Percentiles rank a stretch among this genome's conserved stretches.
Evolutionary conservation across 805 yeast genomes (phyloP).

Genomic region (Spathaspora sp.): DNA sequence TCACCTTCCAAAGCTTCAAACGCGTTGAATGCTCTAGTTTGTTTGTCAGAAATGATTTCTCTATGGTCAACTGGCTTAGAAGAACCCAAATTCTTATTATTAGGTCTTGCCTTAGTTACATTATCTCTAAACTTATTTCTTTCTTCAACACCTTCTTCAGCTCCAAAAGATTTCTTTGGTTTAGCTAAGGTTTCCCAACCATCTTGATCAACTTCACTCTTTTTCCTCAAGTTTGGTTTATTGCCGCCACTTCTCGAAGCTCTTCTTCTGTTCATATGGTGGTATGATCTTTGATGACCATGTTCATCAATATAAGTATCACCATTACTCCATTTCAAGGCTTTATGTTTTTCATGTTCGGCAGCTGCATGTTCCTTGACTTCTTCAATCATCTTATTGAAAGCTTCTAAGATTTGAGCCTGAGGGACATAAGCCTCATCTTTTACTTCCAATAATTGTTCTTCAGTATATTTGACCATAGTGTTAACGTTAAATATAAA

Average conservation of each 20-base stretch:
- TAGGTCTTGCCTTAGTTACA: constrained; percentile 56
- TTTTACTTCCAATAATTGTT: constrained; percentile 58
- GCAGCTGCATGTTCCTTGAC: constrained; percentile 48
- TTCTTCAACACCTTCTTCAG: constrained; percentile 46
- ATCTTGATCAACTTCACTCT: constrained; percentile 65
- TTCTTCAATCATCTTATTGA: constrained; percentile 62
- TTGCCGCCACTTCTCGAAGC: constrained; percentile 44
- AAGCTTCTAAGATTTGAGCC: constrained; percentile 61
- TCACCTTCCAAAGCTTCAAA: constrained; percentile 73
- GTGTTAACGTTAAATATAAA: not conserved
- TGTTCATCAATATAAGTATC: constrained; percentile 44
- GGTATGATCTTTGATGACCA: constrained; percentile 44
- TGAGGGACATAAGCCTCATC: constrained; percentile 57
- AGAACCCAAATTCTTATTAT: constrained; percentile 70
- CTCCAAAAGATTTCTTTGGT: constrained; percentile 46
- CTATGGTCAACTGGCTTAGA: constrained; percentile 71
- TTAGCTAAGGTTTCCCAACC: constrained; percentile 73
- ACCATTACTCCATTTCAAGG: constrained; percentile 31
- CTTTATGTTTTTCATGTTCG: constrained; percentile 20
- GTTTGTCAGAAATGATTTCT: constrained; percentile 67
- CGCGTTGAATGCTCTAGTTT: constrained; percentile 68
- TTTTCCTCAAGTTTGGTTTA: constrained; percentile 55
- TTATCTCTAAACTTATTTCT: constrained; percentile 43
- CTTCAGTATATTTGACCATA: constrained; percentile 66
- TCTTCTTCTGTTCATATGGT: constrained; percentile 56